Evolutionary conservation across 345 rosid genomes (phyloP), one percentile per base, ranked within the genome.

Genomic region (Gossypium arboreum): DNA sequence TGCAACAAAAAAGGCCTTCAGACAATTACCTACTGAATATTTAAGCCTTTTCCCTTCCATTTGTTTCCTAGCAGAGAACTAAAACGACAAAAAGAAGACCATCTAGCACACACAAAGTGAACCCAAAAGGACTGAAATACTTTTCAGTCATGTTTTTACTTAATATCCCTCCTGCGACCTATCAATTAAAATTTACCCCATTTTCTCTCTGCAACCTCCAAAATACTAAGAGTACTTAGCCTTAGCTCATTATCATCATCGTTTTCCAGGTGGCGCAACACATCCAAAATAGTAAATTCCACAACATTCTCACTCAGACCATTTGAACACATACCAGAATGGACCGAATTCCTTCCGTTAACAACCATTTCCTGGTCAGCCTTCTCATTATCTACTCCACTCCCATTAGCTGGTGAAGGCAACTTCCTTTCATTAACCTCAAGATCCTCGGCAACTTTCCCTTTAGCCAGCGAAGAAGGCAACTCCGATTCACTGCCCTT

Each of bases 201-300:
- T 18, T 76, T 55, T 54, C 58, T 55, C 83, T 77, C 71, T 18
- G 67, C 85, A 66, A 79, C 58, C 57, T 82, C 80, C 77, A 73
- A 57, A 56, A 77, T 56, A 56, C 71, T 73, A 13, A 47, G 54
- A 65, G 24, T 47, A 63, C 52, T 48, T 10, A 82, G 58, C 65
- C 25, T 15, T 9, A 20, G 74, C 59, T 79, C 81, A 34, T 16
- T 15, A 27, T 43, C 55, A 56, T 47, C 13, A 12, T 73, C 65
- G 61, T 47, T 25, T 25, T 75, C 48, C 55, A 83, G 74, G 65
- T 66, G 22, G 57, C 51, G 68, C 80, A 86, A 74, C 60, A 83
- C 68, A 59, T 82, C 77, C 43, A 79, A 74, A 43, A 81, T 59
- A 6, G 68, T 39, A 55, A 75, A 3, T 73, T 76, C 25, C 60